Evolutionary conservation across 2,329 filamentous ascomycete species (phyloP).

Genomic region (Penicillium sclerotigenum): DNA sequence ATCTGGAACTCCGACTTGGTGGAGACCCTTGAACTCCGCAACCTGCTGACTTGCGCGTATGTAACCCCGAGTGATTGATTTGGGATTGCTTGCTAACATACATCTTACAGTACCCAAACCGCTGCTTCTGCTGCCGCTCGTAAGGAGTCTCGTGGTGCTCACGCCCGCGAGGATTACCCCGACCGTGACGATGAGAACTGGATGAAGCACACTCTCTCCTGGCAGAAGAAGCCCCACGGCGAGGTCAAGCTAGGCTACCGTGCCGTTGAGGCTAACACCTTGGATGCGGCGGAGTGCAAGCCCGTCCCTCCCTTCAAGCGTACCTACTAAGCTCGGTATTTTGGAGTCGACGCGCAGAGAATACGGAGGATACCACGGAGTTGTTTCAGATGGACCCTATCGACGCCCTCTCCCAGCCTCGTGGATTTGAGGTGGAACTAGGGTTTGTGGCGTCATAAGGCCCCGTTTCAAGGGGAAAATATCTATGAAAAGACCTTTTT

Average conservation of each 20-base stretch:
- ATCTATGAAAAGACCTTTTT: slow-evolving; percentile 32
- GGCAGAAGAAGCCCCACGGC: slow-evolving; percentile 89
- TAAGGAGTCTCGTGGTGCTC: slow-evolving; percentile 95
- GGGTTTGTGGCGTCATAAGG: slow-evolving; percentile 12
- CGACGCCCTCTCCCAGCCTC: slow-evolving; percentile 4
- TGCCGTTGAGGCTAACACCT: slow-evolving; percentile 72
- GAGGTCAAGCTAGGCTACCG: slow-evolving; percentile 85
- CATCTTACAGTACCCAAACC: slow-evolving; percentile 69
- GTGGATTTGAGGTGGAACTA: slow-evolving; percentile 3
- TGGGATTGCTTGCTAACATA: slow-evolving; percentile 6
- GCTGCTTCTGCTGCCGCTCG: slow-evolving; percentile 85
- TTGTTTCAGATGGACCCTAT: slow-evolving; percentile 18
- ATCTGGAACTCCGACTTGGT: slow-evolving; percentile 99
- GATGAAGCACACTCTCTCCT: slow-evolving; percentile 99
- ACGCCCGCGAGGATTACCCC: slow-evolving; percentile 94
- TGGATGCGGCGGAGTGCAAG: slow-evolving; percentile 96
- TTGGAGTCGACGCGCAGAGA: slow-evolving; percentile 7
- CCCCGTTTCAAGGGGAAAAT: slow-evolving; percentile 11
- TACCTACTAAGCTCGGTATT: slow-evolving; percentile 44
- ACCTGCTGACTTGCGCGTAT: slow-evolving; percentile 93
- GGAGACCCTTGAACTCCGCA: slow-evolving; percentile 92
- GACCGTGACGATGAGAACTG: slow-evolving; percentile 93
- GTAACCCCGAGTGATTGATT: slow-evolving; percentile 39
- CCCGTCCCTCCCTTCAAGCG: slow-evolving; percentile 91
- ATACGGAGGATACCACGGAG: slow-evolving; percentile 19